Evolutionary conservation across 1,284 basidiomycete genomes (phyloP).

Genomic region (Naganishia liquefaciens): DNA sequence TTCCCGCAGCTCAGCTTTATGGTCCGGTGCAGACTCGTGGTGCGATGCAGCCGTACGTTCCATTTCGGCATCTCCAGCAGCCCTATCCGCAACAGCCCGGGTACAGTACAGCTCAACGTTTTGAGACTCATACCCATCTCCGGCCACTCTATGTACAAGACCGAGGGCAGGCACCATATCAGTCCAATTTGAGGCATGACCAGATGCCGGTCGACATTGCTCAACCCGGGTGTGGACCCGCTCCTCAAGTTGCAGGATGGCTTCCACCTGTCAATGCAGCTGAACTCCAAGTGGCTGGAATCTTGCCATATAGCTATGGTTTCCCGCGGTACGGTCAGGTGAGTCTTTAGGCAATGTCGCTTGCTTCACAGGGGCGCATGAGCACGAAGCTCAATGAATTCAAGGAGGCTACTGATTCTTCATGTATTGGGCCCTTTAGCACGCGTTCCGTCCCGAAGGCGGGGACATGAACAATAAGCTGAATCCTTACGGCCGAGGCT

Average conservation of each 20-base stretch:
- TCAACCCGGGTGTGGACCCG: background rate
- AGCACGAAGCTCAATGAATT: background rate
- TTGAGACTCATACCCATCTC: too few species aligned
- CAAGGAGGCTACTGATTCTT: background rate
- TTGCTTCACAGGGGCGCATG: background rate
- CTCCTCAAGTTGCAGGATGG: background rate
- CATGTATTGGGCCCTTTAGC: background rate
- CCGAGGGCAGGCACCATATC: too few species aligned
- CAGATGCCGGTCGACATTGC: too few species aligned
- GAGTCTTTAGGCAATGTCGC: background rate
- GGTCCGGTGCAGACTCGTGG: too few species aligned
- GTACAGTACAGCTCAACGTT: too few species aligned
- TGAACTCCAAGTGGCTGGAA: constrained; percentile 8
- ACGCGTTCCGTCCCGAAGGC: constrained; percentile 26
- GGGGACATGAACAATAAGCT: constrained; percentile 31
- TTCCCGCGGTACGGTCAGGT: constrained; percentile 28
- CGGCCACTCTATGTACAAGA: too few species aligned
- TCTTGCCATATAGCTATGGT: constrained; percentile 19
- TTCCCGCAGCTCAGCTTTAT: too few species aligned
- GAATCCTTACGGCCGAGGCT: constrained; percentile 29
- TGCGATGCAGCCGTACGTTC: too few species aligned
- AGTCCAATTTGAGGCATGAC: too few species aligned
- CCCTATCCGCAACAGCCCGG: too few species aligned
- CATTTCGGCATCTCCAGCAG: too few species aligned
- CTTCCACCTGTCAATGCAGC: constrained; percentile 2